Evolutionary conservation across 345 rosid species (phyloP).

Genomic region (Viola odorata): DNA sequence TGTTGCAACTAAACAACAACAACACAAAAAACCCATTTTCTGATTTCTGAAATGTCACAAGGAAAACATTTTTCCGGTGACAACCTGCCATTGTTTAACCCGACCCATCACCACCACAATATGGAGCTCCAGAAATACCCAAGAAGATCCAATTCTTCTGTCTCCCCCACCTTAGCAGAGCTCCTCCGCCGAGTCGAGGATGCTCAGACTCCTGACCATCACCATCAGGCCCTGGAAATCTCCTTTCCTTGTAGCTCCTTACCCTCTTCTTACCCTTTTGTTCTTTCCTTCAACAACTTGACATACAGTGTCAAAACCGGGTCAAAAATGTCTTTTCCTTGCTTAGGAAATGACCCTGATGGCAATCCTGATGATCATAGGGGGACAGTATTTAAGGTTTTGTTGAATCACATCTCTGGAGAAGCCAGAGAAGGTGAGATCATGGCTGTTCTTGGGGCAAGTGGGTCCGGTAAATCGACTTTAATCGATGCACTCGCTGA

Average conservation of each 20-base stretch:
- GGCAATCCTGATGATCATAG: conserved; percentile 2
- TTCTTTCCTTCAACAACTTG: conserved; percentile 61
- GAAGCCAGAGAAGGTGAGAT: conserved; percentile 44
- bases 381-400: conserved; percentile 9
- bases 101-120: conserved; percentile 12
- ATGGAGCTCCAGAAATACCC: conserved; percentile 42
- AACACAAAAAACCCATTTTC: conserved; percentile 15
- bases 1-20: conserved; percentile 17
- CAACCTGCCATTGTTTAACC: conserved; percentile 33
- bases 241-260: conserved; percentile 34
- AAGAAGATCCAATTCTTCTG: conserved; percentile 19
- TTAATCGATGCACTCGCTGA: conserved; percentile 83
- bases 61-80: conserved; percentile 16
- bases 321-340: conserved; percentile 33
- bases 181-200: conserved; percentile 59
- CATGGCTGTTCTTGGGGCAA: conserved; percentile 91
- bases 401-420: conserved; percentile 25
- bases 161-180: conserved; percentile 53
- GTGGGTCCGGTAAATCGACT: conserved; percentile 93
- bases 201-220: conserved; percentile 25
- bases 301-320: conserved; percentile 57
- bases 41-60: conserved; percentile 25
- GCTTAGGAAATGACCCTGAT: conserved; percentile 16
- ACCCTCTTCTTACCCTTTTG: conserved; percentile 53
- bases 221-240: conserved; percentile 33